phyloP scores from a whole-genome alignment of 257 asterid genomes.

The Petunia axillaris region DNA sequence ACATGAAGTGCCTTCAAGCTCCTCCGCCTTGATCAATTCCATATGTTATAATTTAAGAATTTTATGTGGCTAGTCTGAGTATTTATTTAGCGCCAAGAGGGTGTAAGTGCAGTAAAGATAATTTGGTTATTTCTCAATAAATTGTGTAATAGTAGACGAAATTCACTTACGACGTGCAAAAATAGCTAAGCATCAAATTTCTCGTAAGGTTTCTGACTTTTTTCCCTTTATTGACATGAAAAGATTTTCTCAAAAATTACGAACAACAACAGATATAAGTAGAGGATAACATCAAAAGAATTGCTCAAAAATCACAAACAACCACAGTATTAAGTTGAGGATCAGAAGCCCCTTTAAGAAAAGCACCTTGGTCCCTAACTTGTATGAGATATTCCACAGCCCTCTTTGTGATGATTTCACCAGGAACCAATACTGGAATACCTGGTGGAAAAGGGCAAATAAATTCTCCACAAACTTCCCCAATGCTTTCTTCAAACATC shows the following conservation, averaged over 20 bases:
- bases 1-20: no score
- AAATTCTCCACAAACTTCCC: conserved; percentile 70
- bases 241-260: not conserved
- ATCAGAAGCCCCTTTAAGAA: conserved; percentile 71
- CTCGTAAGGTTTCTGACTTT: not conserved
- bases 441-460: conserved; percentile 69
- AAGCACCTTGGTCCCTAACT: conserved; percentile 55
- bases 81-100: no score
- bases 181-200: no score
- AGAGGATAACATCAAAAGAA: no score
- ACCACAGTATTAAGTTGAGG: conserved; percentile 47
- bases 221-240: not conserved
- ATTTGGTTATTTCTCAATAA: no score
- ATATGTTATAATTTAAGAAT: no score
- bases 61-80: no score
- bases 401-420: conserved; percentile 58
- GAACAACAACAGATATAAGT: no score
- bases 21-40: no score
- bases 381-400: conserved; percentile 54
- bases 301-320: conserved; percentile 41
- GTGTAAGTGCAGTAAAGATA: no score
- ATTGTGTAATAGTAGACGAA: no score
- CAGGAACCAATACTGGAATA: conserved; percentile 55
- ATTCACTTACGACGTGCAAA: no score
- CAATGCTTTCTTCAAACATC: conserved; percentile 47